Base-by-base conservation (phyloP, 202 grass and related monocot species). In the Digitaria exilis region DNA sequence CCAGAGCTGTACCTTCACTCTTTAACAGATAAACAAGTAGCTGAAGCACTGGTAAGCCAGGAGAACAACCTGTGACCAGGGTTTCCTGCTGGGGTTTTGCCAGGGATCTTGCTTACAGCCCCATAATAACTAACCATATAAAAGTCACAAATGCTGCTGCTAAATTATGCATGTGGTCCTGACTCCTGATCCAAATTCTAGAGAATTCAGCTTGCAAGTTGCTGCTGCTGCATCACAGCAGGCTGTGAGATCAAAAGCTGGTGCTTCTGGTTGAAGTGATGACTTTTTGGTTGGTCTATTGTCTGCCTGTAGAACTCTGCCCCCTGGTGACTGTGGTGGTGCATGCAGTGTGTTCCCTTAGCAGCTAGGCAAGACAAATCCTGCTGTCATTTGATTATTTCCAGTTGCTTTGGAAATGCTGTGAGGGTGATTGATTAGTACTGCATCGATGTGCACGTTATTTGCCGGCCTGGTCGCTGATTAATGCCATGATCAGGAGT, bases 121-220 rank as follows among this genome's bases (percentile, higher is more conserved):
- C 41, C 73, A 61, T 31, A 26, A 68, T 66, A 82, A 56, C n/a
- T 73, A 73, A 85, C 39, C 46, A 7, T 28, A 48, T 29, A 52
- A 51, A 17, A 65, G 13, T 37, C 22, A 39, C 65, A 55, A 43
- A 58, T 31, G 18, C 31, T 88, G 46, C 9, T 22, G 82, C 24
- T 52, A 78, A 86, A 73, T 65, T 71, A 65, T 66, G 12, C 55
- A 9, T 86, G 88, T 90, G 84, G 84, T 90, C 88, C 84, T 78
- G 28, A 45, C 50, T 39, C n/a, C n/a, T n/a, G n/a, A n/a, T n/a
- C n/a, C 43, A 7, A 74, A 24, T 39, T 63, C 42, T 75, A 79
- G 34, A 49, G 22, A 61, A 60, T 49, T 43, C 49, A 66, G 29
- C 35, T 37, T 21, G 30, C 78, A 67, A 25, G 56, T 50, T 59